Evolutionary conservation across 257 asterid genomes (phyloP).

Genomic region (Salvia hispanica): DNA sequence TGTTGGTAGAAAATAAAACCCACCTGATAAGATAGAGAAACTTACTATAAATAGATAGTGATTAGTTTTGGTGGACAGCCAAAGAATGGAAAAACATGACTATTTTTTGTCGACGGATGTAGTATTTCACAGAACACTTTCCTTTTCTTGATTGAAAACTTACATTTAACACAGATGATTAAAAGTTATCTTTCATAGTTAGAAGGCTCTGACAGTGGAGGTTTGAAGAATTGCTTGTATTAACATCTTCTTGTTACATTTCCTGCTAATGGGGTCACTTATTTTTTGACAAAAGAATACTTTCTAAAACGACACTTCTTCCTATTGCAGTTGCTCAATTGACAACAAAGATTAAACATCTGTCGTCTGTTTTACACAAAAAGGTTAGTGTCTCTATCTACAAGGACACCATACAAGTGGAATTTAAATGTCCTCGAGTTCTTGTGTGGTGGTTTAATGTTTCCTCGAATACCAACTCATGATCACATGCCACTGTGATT

Average conservation of each 20-base stretch:
- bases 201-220: not conserved
- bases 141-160: not conserved
- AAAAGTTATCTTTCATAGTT: not conserved
- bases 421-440: not conserved
- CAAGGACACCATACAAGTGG: not conserved
- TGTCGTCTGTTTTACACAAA: constrained; percentile 56
- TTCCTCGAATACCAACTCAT: not conserved
- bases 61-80: too few species aligned
- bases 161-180: not conserved
- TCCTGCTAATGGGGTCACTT: constrained; percentile 1
- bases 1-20: too few species aligned
- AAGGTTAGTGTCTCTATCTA: constrained; percentile 49
- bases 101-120: too few species aligned
- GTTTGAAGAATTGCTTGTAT: not conserved
- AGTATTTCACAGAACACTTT: not conserved
- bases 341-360: constrained; percentile 83
- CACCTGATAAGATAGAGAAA: too few species aligned
- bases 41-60: too few species aligned
- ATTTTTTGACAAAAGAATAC: not conserved
- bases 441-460: not conserved
- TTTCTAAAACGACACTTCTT: constrained; percentile 16
- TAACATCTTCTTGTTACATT: not conserved
- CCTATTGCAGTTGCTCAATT: constrained; percentile 72
- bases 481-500: constrained; percentile 1
- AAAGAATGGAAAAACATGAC: too few species aligned